Percentiles rank a stretch among this genome's conserved stretches.
These are phyloP conservation scores for Erodium chrysanthum DNA, from an alignment of 441 rosid species.

Conservation along the genomic window DNA sequence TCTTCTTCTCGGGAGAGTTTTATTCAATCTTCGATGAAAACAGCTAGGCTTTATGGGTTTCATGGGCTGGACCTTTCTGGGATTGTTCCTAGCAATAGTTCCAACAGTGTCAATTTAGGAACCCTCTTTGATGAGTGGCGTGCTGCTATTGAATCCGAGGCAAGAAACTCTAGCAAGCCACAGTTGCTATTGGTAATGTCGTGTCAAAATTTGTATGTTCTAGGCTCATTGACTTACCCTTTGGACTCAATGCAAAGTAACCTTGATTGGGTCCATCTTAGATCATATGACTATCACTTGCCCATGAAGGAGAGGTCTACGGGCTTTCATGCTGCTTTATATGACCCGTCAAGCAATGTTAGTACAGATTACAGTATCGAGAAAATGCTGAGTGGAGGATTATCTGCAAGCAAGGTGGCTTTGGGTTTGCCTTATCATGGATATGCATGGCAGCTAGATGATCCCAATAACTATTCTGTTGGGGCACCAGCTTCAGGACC, in stretches of 20 bases:
- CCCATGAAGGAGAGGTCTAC: conserved; percentile 32
- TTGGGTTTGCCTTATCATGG: conserved; percentile 48
- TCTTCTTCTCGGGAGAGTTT: conserved; percentile 26
- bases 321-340: conserved; percentile 36
- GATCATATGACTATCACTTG: conserved; percentile 36
- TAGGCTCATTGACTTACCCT: conserved; percentile 21
- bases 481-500: conserved; percentile 34
- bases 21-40: conserved; percentile 28
- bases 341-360: conserved; percentile 20
- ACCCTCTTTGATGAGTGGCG: conserved; percentile 35
- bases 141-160: conserved; percentile 27
- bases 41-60: conserved; percentile 32
- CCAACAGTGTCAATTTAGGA: conserved; percentile 24
- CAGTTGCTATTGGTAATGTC: conserved; percentile 22
- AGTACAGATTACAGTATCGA: conserved; percentile 33
- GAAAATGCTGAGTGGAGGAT: conserved; percentile 26
- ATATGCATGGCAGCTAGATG: conserved; percentile 33
- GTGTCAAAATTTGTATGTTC: conserved; percentile 16
- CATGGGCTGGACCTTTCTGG: conserved; percentile 28
- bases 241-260: conserved; percentile 24
- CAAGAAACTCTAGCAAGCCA: conserved; percentile 16
- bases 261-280: conserved; percentile 38
- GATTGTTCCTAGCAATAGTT: neutral
- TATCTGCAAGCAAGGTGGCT: conserved; percentile 30
- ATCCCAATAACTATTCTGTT: conserved; percentile 16